Evolutionary conservation across 2,329 filamentous ascomycete species (phyloP).

Genomic region (Amauroascus verrucosus): DNA sequence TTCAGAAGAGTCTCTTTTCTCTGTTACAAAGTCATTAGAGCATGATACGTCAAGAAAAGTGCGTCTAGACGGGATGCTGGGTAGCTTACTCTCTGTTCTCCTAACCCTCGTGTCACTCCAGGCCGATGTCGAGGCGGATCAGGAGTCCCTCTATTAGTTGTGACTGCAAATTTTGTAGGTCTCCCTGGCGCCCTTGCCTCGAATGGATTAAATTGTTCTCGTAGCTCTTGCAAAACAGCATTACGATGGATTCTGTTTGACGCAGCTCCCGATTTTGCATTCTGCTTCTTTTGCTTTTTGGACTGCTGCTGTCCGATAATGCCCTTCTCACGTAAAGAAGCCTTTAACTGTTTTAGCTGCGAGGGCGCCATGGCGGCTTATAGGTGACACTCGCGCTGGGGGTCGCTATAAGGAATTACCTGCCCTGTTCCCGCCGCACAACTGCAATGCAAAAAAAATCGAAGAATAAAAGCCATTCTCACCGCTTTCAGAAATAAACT

Average conservation of each 20-base stretch:
- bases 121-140: conserved; percentile 60
- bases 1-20: conserved; percentile 73
- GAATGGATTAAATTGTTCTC: conserved; percentile 96
- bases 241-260: conserved; percentile 69
- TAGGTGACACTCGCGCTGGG: neutral
- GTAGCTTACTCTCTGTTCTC: conserved; percentile 62
- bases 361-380: conserved; percentile 69
- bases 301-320: conserved; percentile 86
- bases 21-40: conserved; percentile 31
- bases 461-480: conserved; percentile 23
- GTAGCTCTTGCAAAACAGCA: conserved; percentile 71
- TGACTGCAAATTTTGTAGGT: conserved; percentile 76
- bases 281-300: conserved; percentile 81
- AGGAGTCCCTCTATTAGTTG: conserved; percentile 47
- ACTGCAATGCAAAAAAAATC: neutral
- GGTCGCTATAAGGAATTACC: neutral
- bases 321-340: conserved; percentile 78
- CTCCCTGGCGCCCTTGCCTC: conserved; percentile 73
- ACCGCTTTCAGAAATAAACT: conserved; percentile 29
- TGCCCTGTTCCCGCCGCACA: neutral
- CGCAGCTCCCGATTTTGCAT: conserved; percentile 54
- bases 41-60: conserved; percentile 1
- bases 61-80: conserved; percentile 20
- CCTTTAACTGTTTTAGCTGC: conserved; percentile 90
- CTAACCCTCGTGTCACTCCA: conserved; percentile 70